phyloP scores from a whole-genome alignment of 164 flowering plant genomes.

The Umbellularia californica region DNA sequence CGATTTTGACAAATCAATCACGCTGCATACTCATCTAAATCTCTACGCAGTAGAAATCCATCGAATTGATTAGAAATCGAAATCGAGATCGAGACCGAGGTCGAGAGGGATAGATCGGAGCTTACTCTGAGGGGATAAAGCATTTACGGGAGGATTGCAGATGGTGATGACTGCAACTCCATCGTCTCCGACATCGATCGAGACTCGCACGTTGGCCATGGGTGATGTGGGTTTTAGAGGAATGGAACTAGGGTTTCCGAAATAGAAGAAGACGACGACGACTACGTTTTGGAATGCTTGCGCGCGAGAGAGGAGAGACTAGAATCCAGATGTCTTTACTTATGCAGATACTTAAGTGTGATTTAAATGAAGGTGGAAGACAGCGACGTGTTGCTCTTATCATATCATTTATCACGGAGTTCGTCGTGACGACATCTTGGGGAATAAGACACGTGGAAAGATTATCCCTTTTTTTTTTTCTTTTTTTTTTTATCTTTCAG shows the following conservation, averaged over 20 bases:
- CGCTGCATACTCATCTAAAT: background rate
- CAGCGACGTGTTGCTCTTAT: no score
- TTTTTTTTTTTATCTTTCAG: no score
- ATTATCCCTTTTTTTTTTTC: no score
- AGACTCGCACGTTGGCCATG: constrained; percentile 22
- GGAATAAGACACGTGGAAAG: no score
- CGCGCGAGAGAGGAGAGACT: no score
- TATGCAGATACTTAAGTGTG: no score
- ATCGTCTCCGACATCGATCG: constrained; percentile 71
- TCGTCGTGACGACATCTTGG: no score
- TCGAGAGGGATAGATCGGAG: background rate
- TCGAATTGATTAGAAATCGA: background rate
- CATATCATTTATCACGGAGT: no score
- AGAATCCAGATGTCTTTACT: no score
- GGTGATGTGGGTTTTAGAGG: background rate
- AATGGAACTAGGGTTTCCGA: background rate
- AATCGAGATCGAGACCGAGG: no score
- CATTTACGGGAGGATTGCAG: constrained; percentile 83
- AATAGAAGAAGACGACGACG: background rate
- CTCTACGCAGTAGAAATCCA: background rate
- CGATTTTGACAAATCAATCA: background rate
- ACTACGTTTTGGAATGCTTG: no score
- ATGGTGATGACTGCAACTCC: constrained; percentile 85
- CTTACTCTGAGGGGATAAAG: constrained; percentile 55
- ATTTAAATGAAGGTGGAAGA: no score